Conservation (phyloP, 208 protist species). For the Wallacemonas sp. region DNA sequence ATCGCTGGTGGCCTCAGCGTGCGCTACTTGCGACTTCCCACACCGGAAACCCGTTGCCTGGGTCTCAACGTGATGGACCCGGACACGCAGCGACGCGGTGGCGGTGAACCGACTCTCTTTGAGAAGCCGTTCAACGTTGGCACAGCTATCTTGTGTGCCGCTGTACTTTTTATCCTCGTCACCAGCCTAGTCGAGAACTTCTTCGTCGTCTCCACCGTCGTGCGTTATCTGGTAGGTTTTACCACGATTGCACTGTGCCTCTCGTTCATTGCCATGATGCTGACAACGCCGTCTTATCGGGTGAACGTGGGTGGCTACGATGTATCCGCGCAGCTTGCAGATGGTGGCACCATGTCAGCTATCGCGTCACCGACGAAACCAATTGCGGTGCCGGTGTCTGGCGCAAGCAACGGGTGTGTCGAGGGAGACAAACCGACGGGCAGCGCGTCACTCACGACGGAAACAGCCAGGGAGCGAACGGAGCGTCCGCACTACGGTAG, state of each 20-base stretch:
- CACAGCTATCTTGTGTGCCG: slow-evolving; percentile 42
- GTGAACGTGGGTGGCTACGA: slow-evolving; percentile 37
- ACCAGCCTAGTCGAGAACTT: slow-evolving; percentile 60
- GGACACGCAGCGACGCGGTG: slow-evolving; percentile 33
- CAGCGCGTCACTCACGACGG: no score
- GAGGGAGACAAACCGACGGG: no score
- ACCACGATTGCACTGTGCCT: slow-evolving; percentile 40
- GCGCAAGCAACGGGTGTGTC: no score
- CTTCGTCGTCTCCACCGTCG: slow-evolving; percentile 15
- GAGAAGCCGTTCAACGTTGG: slow-evolving; percentile 61
- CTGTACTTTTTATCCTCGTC: slow-evolving; percentile 43
- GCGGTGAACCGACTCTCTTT: slow-evolving; percentile 58
- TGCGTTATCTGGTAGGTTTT: slow-evolving; percentile 40
- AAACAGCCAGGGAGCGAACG: no score
- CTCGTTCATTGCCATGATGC: slow-evolving; percentile 65
- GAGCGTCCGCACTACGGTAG: no score
- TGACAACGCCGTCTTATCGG: slow-evolving; percentile 64
- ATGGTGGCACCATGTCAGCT: no score
- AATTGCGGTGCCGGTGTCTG: neutral
- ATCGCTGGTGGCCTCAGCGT: slow-evolving; percentile 53
- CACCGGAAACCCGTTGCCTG: slow-evolving; percentile 40
- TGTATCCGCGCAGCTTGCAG: no score
- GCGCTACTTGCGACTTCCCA: slow-evolving; percentile 50
- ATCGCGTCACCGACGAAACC: no score
- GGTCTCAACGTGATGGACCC: slow-evolving; percentile 65